A percentile compares a stretch with the other conserved stretches of the same genome.
These are phyloP conservation scores for Coccomyxa sp. DNA, from an alignment of 139 green algal genomes.

Conservation along the genomic window DNA sequence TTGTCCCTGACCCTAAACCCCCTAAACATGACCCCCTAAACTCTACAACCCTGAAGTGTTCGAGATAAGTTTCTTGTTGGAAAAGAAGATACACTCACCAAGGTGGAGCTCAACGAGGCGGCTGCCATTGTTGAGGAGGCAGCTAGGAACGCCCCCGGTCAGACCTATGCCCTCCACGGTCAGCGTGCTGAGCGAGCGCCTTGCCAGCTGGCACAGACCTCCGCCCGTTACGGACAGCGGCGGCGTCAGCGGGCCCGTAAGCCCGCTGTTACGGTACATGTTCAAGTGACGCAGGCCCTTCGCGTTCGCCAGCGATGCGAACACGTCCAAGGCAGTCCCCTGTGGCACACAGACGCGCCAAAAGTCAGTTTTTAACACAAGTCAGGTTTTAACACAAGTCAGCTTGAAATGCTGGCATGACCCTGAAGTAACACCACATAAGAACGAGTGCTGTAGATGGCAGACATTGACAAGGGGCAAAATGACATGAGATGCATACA, in stretches of 20 bases:
- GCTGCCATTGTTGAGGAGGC: neutral
- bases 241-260: neutral
- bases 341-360: neutral
- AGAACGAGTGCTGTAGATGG: too few species aligned
- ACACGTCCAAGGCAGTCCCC: neutral
- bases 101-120: neutral
- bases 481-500: too few species aligned
- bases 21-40: too few species aligned
- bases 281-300: neutral
- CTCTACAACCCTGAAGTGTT: too few species aligned
- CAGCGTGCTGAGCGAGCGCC: neutral
- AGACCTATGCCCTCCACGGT: neutral
- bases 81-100: neutral
- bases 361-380: neutral
- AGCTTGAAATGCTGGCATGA: too few species aligned
- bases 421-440: too few species aligned
- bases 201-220: neutral
- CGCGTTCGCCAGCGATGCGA: neutral
- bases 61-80: too few species aligned
- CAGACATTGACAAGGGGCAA: too few species aligned
- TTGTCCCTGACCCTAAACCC: too few species aligned
- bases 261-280: neutral
- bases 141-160: neutral
- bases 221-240: neutral
- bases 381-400: too few species aligned